Evolutionary conservation across 2,329 filamentous ascomycete genomes (phyloP), one percentile per base, ranked within the genome.

Genomic region (Biscogniauxia marginata): DNA sequence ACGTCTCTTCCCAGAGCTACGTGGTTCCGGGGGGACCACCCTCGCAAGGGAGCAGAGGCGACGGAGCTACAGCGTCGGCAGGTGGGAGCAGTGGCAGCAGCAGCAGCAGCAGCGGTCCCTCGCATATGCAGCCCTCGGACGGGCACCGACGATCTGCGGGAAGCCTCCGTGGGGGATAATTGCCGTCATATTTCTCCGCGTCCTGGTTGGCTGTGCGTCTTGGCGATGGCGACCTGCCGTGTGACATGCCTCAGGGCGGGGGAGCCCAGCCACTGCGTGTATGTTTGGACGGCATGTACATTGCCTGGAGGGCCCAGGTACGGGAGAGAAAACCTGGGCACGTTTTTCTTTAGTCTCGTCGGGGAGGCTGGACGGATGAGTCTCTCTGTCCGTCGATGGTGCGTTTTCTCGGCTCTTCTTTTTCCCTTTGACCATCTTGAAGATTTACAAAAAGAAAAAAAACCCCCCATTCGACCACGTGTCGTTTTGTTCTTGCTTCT

Each of bases 131-230:
- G 20, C 44, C 58, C 51, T 51, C 64, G 60, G 64, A 69, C 54
- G 57, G 59, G 44, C 67, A 70, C 62, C 63, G 67, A 50, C 64
- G 66, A 62, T 70, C 69, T 65, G 68, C 65, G 60, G 67, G 65
- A 56, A 69, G 66, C 60, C 68, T 70, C 52, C 68, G 69, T 55
- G 65, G 69, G 58, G 63, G 57, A 57, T 70, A 65, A 59, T 55
- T 57, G 47, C 49, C 58, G 56, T 54, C 47, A 49, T 55, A 49
- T 58, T 53, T 58, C 58, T 57, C 50, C 55, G 49, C 46, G 39
- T 55, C 51, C 59, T 58, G 60, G 58, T 65, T 65, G 63, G 59
- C 54, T 59, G 58, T 58, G 54, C 47, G 56, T 52, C 59, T 58
- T 61, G 58, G 59, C 58, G 55, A 61, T 61, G 64, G 61, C 59